Evolutionary conservation across 108 stramenopile genomes (phyloP), one percentile per base, ranked within the genome.

Genomic region (Cylindrotheca closterium): DNA sequence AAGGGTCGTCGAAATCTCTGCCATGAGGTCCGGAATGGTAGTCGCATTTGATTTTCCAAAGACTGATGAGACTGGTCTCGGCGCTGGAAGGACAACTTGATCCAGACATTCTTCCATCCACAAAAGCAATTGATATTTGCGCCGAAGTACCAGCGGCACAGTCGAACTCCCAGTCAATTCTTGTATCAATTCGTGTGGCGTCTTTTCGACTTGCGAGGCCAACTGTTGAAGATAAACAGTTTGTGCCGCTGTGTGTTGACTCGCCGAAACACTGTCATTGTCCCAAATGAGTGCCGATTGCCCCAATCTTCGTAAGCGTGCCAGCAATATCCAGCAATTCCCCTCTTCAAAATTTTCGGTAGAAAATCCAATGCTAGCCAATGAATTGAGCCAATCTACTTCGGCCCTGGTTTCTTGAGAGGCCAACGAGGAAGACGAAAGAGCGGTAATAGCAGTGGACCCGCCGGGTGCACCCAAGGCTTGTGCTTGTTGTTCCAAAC

Each of bases 21-120:
- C 28, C 8, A 59, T 26, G 22, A 73, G 37, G n/a, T 62, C 45
- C 15, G 72, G 64, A 22, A 55, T 5, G 1, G 15, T 33, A 17
- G 49, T 17, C 34, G 51, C 49, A 42, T 10, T 42, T 32, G 31
- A 31, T 51, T 71, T 62, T 31, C 62, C 56, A 34, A 61, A 55
- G 15, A 46, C 10, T 21, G 58, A 8, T 10, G 33, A 21, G 22
- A 30, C 30, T 24, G 27, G 57, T 2, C 29, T 28, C 8, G n/a
- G 30, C 1, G 58, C 33, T 63, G 47, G 21, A 49, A 49, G 56
- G 48, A 30, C 23, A 5, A 47, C 50, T 31, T 78, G 76, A 62
- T 69, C 71, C 47, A 82, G 73, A 61, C 84, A 87, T 19, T 72
- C 34, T 63, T 87, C 78, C 25, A 87, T 76, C 86, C 86, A 87